Percentiles rank a stretch among this genome's conserved stretches.
Evolutionary conservation across 768 basidiomycete genomes (phyloP).

Genomic region (Hypsizygus marmoreus): DNA sequence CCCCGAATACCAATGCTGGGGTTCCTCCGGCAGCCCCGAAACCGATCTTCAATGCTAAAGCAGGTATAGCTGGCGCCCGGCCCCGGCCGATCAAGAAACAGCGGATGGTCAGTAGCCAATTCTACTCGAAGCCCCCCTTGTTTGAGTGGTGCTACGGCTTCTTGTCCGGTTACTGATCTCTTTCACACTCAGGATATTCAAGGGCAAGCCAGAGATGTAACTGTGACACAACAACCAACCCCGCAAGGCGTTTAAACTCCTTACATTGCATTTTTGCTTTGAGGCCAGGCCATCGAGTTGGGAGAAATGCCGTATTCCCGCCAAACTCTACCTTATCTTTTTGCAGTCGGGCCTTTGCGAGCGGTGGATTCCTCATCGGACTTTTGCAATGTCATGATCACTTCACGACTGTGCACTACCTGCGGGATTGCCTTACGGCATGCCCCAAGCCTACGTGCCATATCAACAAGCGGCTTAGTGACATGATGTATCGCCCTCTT

Average conservation of each 20-base stretch:
- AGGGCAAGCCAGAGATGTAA: conserved; percentile 62
- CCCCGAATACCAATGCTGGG: conserved; percentile 20
- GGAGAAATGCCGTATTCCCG: no score
- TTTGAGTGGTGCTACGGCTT: neutral
- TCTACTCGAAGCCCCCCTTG: neutral
- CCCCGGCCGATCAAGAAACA: conserved; percentile 79
- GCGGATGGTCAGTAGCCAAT: conserved; percentile 56
- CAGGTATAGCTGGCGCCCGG: conserved; percentile 56
- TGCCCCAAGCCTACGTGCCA: no score
- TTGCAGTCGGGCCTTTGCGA: no score
- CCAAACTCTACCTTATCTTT: no score
- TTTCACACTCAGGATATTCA: conserved; percentile 59
- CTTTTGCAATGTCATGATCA: no score
- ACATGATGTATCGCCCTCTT: no score
- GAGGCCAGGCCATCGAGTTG: no score
- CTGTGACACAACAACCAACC: conserved; percentile 71
- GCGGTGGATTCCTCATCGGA: no score
- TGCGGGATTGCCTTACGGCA: no score
- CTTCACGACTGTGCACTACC: no score
- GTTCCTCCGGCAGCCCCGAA: conserved; percentile 26
- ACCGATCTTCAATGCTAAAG: conserved; percentile 51
- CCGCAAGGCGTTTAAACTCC: conserved; percentile 73
- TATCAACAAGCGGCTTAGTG: no score
- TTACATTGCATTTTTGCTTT: no score
- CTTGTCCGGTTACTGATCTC: neutral